A percentile compares a stretch with the other conserved stretches of the same genome.
phyloP scores from a whole-genome alignment of 2,329 filamentous ascomycete species.

The Pestalotiopsis sp. region DNA sequence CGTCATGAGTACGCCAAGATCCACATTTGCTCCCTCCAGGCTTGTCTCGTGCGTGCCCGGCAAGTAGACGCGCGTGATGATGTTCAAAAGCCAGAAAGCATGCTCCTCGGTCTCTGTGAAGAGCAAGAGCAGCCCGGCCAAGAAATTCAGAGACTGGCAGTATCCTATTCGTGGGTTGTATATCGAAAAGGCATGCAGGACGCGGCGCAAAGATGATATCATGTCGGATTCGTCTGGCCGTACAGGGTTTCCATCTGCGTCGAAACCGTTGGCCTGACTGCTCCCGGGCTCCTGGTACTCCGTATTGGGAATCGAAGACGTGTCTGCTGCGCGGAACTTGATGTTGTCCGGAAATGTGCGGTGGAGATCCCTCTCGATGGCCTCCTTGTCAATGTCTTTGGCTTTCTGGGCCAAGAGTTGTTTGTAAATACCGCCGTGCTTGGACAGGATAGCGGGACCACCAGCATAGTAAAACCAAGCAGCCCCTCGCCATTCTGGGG shows the following conservation, averaged over 20 bases:
- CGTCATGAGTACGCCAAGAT: conserved; percentile 91
- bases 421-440: conserved; percentile 77
- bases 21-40: conserved; percentile 89
- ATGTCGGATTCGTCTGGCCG: conserved; percentile 69
- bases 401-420: conserved; percentile 67
- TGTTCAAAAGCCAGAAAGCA: conserved; percentile 88
- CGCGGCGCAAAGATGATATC: conserved; percentile 78
- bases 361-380: conserved; percentile 91
- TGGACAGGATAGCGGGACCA: conserved; percentile 76
- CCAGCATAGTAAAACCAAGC: conserved; percentile 98
- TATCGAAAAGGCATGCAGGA: conserved; percentile 86
- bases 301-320: conserved; percentile 31
- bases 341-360: conserved; percentile 95
- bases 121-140: conserved; percentile 84
- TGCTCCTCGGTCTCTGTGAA: conserved; percentile 90
- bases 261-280: conserved; percentile 40
- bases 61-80: conserved; percentile 85
- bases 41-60: conserved; percentile 91
- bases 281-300: conserved; percentile 35
- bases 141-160: conserved; percentile 94
- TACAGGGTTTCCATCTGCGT: conserved; percentile 29
- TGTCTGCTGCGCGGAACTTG: conserved; percentile 72
- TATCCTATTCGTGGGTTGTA: conserved; percentile 93
- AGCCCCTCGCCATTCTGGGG: conserved; percentile 89
- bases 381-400: conserved; percentile 77